Evolutionary conservation across 108 stramenopile species (phyloP).

Genomic region (Stephanodiscus minutulus): DNA sequence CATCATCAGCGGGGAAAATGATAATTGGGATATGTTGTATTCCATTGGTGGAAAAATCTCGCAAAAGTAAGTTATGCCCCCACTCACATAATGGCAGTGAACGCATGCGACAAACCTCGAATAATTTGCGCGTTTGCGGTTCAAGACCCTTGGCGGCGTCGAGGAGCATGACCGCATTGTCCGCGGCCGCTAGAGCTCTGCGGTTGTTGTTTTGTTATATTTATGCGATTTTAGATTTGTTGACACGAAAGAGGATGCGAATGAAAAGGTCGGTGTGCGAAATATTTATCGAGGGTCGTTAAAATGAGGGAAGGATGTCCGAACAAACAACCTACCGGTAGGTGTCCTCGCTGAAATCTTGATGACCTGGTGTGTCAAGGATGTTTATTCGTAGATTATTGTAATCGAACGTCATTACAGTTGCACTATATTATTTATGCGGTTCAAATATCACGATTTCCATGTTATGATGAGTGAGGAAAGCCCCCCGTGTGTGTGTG

Average conservation of each 20-base stretch:
- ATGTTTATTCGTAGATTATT: slow-evolving; percentile 67
- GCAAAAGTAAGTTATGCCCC: not conserved
- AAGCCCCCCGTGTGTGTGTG: too few relatives aligned
- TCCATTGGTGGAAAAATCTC: not conserved
- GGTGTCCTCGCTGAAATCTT: slow-evolving; percentile 95
- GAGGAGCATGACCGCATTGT: slow-evolving; percentile 95
- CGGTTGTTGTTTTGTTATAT: not conserved
- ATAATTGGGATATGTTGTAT: not conserved
- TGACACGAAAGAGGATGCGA: not conserved
- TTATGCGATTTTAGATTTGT: not conserved
- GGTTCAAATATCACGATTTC: not conserved
- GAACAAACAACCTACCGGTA: slow-evolving; percentile 54
- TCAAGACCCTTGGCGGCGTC: slow-evolving; percentile 96
- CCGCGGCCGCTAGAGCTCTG: slow-evolving; percentile 88
- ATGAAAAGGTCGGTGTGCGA: not conserved
- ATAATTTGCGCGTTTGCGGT: slow-evolving; percentile 94
- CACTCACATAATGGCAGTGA: slow-evolving; percentile 52
- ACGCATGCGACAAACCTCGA: slow-evolving; percentile 82
- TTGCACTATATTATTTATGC: slow-evolving; percentile 45
- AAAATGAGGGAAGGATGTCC: not conserved
- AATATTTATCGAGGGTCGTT: too few relatives aligned
- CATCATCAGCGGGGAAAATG: slow-evolving; percentile 38
- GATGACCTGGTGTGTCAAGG: slow-evolving; percentile 93
- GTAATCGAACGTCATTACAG: slow-evolving; percentile 95
- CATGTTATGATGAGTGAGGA: too few relatives aligned